Base-by-base conservation (phyloP, 2,329 filamentous ascomycete genomes). In the Cytospora leucostoma region DNA sequence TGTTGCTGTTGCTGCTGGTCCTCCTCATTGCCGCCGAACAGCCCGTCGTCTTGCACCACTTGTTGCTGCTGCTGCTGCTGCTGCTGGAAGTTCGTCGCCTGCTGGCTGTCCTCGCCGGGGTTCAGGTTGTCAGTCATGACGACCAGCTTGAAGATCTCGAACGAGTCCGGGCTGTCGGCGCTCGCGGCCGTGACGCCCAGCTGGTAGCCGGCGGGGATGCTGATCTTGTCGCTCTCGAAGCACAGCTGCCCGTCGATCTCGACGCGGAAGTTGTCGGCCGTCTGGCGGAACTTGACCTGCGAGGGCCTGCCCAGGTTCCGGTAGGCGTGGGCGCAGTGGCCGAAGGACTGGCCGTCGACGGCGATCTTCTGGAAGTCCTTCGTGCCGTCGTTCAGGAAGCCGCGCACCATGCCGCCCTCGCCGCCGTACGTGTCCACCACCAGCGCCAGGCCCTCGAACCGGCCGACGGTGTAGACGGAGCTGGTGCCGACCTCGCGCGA, bases 351-450 rank as follows among this genome's bases (percentile, higher is more conserved):
- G 69, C 85, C 88, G 77, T 97, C 93, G 17, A 97, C 87, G 70
- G 86, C 89, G 68, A 87, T 82, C 70, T 93, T 89, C 72, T 87
- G 88, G 80, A 89, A 97, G 75, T 96, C 91, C 68, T 84, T 88
- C 44, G 81, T 85, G 56, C 93, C 94, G 75, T 98, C 95, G 78
- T 98, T 99, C 68, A 99, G 79, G 80, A 98, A 99, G 19, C 91
- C 95, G 64, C 95, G 86, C 67, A 99, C 82, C 77, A 89, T 93
- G 68, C 95, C 95, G 58, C 87, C 88, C 2, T 78, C 77, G 52
- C 92, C 89, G 61, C 91, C 89, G 72, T 95, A 90, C 66, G 90
- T 88, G 77, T 98, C 94, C 60, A 99, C 77, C 32, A 96, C 89
- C 63, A 99, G 79, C 38, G 87, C 93, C 68, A 99, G 79, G n/a